Conservation (phyloP, 2,329 filamentous ascomycete species). For the Gremmenia infestans region DNA sequence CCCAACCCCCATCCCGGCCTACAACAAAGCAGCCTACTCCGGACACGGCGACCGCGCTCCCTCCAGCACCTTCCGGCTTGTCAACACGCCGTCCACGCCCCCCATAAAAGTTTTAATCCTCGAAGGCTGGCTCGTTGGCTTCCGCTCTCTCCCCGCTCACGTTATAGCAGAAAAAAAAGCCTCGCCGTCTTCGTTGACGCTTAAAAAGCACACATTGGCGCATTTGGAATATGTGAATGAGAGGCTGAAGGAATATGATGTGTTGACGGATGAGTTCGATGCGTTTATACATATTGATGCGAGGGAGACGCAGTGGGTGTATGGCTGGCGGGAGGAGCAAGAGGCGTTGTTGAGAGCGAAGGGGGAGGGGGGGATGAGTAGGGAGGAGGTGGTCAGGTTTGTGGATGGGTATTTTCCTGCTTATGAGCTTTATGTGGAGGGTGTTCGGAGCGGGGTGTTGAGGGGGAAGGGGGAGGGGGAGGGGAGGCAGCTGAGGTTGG, state of each 20-base stretch:
- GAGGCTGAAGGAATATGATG: constrained; percentile 52
- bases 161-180: constrained; percentile 42
- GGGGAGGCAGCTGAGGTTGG: constrained; percentile 45
- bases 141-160: constrained; percentile 47
- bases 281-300: constrained; percentile 63
- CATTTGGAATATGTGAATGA: constrained; percentile 56
- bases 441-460: constrained; percentile 46
- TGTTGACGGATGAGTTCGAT: constrained; percentile 54
- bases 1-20: constrained; percentile 52
- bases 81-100: constrained; percentile 31
- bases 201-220: constrained; percentile 50
- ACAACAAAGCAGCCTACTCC: constrained; percentile 60
- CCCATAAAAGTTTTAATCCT: constrained; percentile 53
- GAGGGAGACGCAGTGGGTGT: constrained; percentile 56
- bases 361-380: constrained; percentile 60
- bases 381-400: constrained; percentile 59
- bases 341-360: constrained; percentile 51
- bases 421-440: constrained; percentile 50
- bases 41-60: constrained; percentile 60
- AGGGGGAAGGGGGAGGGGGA: constrained; percentile 15
- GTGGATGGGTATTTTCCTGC: constrained; percentile 55
- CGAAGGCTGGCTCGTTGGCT: constrained; percentile 71
- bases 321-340: constrained; percentile 63
- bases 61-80: constrained; percentile 43
- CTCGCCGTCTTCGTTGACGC: constrained; percentile 34